A percentile compares a stretch with the other conserved stretches of the same genome.
These are phyloP conservation scores for Chlorella vulgaris DNA, from an alignment of 139 green algal genomes.

Conservation along the genomic window DNA sequence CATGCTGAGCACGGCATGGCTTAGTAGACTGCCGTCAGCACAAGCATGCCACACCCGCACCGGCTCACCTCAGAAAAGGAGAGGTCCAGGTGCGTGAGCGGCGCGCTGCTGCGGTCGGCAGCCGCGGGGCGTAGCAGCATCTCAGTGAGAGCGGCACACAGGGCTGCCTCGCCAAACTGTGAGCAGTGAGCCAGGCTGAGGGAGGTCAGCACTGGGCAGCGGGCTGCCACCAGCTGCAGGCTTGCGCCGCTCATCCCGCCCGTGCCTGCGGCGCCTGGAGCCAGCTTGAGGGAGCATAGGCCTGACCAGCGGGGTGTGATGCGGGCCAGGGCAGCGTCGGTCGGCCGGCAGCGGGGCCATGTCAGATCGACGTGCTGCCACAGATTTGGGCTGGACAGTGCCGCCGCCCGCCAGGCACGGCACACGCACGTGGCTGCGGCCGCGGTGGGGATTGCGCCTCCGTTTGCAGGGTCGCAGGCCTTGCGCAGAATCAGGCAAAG, in stretches of 20 bases:
- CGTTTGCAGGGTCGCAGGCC: not conserved
- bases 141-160: not conserved
- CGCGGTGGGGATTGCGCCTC: constrained; percentile 28
- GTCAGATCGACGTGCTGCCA: constrained; percentile 28
- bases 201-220: constrained; percentile 1
- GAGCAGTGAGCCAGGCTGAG: constrained; percentile 34
- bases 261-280: too few species aligned
- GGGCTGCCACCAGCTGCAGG: constrained; percentile 21
- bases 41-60: not conserved
- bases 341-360: constrained; percentile 16
- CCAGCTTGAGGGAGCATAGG: constrained; percentile 23
- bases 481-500: constrained; percentile 8
- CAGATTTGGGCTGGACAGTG: constrained; percentile 14
- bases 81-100: constrained; percentile 27
- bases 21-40: too few species aligned
- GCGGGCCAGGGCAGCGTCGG: not conserved
- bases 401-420: constrained; percentile 21
- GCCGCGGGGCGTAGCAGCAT: constrained; percentile 30
- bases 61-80: constrained; percentile 13
- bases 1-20: too few species aligned
- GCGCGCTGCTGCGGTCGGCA: not conserved
- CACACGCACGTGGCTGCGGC: constrained; percentile 26
- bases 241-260: not conserved
- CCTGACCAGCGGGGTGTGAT: not conserved
- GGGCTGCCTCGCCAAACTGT: constrained; percentile 6